Conservation (phyloP, 2,329 filamentous ascomycete genomes). For the Aspergillus nomiae region DNA sequence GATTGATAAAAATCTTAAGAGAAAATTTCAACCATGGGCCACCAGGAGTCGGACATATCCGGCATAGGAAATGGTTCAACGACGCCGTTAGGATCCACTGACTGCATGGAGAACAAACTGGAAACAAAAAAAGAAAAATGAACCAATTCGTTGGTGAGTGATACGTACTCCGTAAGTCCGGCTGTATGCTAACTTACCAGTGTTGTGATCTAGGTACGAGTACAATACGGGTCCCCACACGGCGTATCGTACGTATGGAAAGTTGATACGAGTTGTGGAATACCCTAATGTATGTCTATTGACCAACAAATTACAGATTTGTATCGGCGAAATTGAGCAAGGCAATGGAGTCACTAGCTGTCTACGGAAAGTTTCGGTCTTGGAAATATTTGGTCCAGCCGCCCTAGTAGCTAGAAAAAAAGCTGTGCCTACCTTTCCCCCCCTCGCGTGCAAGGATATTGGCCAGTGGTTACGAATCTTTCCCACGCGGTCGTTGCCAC, state of each 20-base stretch:
- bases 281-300: background rate
- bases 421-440: background rate
- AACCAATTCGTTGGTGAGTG: background rate
- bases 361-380: background rate
- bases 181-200: background rate
- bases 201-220: background rate
- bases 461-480: background rate
- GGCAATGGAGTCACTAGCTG: background rate
- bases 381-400: background rate
- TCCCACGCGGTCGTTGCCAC: background rate
- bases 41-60: background rate
- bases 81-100: background rate
- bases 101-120: background rate
- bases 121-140: background rate
- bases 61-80: background rate
- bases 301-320: background rate
- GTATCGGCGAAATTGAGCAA: background rate
- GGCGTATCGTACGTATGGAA: background rate
- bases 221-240: background rate
- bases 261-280: background rate
- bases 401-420: background rate
- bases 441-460: background rate
- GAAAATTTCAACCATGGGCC: background rate
- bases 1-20: constrained; percentile 4
- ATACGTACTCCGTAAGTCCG: background rate